Evolutionary conservation across 2,329 filamentous ascomycete species (phyloP).

Genomic region (Paraconiothyrium sp.): DNA sequence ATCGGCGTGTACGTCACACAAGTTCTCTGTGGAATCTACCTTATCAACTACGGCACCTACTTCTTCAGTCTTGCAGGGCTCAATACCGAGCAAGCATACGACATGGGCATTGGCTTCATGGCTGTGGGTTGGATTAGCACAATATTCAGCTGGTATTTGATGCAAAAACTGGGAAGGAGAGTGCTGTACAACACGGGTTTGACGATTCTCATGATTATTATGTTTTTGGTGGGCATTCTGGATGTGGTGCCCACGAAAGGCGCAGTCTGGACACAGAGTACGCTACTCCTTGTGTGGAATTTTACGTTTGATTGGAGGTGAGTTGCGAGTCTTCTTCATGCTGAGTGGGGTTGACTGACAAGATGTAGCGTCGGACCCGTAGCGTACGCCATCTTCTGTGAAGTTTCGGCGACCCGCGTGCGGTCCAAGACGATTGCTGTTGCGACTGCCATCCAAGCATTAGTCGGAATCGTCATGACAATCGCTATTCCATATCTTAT

Average conservation of each 20-base stretch:
- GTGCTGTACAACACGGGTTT: slow-evolving; percentile 75
- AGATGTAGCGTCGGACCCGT: slow-evolving; percentile 80
- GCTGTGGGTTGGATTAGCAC: slow-evolving; percentile 76
- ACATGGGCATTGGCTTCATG: slow-evolving; percentile 62
- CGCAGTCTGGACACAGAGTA: slow-evolving; percentile 54
- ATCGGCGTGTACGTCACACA: slow-evolving; percentile 59
- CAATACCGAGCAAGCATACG: slow-evolving; percentile 47
- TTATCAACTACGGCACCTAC: slow-evolving; percentile 55
- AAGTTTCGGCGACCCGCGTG: slow-evolving; percentile 80
- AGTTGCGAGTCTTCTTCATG: neutral
- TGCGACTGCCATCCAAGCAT: slow-evolving; percentile 60
- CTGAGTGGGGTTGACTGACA: slow-evolving; percentile 1
- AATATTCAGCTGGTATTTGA: slow-evolving; percentile 79
- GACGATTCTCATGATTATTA: slow-evolving; percentile 63
- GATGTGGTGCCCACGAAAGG: slow-evolving; percentile 62
- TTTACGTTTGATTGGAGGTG: slow-evolving; percentile 73
- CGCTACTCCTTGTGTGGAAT: slow-evolving; percentile 52
- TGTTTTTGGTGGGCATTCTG: slow-evolving; percentile 82
- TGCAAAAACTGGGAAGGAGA: slow-evolving; percentile 79
- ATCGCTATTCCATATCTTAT: slow-evolving; percentile 54
- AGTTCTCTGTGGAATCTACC: slow-evolving; percentile 52
- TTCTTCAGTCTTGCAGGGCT: slow-evolving; percentile 56
- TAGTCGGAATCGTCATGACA: slow-evolving; percentile 52
- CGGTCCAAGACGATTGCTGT: slow-evolving; percentile 91
- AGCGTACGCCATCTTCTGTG: slow-evolving; percentile 84